Conservation (phyloP, 1,284 basidiomycete genomes). For the Entoloma clypeatum region DNA sequence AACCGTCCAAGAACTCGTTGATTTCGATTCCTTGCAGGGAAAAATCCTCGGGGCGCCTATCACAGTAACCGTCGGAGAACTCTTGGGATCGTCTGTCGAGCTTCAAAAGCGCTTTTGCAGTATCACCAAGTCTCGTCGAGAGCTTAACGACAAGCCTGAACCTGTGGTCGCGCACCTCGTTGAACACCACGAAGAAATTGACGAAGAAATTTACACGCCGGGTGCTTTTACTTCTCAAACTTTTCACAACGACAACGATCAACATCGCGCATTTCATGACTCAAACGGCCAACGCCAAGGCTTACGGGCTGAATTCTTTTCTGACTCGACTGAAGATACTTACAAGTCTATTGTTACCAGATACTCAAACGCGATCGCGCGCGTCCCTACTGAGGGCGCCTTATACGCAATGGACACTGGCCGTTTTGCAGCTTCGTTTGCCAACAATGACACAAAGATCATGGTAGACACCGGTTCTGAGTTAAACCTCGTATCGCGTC, state of each 20-base stretch:
- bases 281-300: conserved; percentile 3
- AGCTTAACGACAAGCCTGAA: conserved; percentile 10
- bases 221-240: too few species aligned
- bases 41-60: conserved; percentile 6
- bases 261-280: conserved; percentile 1
- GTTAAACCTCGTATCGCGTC: conserved; percentile 17
- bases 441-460: conserved; percentile 10
- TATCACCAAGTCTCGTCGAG: conserved; percentile 5
- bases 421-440: conserved; percentile 6
- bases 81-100: conserved; percentile 10
- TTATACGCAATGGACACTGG: conserved; percentile 15
- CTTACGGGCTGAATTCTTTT: too few species aligned
- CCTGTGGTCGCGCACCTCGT: conserved; percentile 3
- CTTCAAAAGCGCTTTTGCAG: conserved; percentile 10
- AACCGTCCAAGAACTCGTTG: neutral
- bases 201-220: too few species aligned
- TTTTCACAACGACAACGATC: too few species aligned
- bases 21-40: neutral
- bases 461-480: conserved; percentile 25
- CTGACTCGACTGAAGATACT: too few species aligned
- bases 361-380: too few species aligned
- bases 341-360: too few species aligned
- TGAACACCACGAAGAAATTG: conserved; percentile 1
- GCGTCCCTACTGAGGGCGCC: neutral
- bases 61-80: neutral